Evolutionary conservation across 768 basidiomycete species (phyloP).

Genomic region (Russula sp.): DNA sequence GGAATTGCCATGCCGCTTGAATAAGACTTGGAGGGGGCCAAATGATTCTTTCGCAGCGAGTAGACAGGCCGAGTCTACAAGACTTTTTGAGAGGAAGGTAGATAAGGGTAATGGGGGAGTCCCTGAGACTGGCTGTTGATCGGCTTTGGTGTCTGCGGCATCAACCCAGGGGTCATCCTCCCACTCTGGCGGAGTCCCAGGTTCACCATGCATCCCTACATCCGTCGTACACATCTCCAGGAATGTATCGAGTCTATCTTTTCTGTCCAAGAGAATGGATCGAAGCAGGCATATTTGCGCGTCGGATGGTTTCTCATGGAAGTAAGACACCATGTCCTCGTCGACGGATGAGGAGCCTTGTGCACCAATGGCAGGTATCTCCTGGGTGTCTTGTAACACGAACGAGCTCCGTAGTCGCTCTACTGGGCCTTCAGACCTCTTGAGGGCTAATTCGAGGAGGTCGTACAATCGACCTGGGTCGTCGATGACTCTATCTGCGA

Average conservation of each 20-base stretch:
- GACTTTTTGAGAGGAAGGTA: constrained; percentile 54
- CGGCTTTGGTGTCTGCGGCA: constrained; percentile 30
- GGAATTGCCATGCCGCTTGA: constrained; percentile 46
- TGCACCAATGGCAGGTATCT: constrained; percentile 24
- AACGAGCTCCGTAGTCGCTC: constrained; percentile 30
- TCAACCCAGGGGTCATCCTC: constrained; percentile 78
- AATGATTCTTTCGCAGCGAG: constrained; percentile 62
- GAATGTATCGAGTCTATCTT: constrained; percentile 70
- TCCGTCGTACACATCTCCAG: constrained; percentile 46
- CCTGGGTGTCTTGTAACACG: constrained; percentile 14
- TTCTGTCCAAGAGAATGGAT: constrained; percentile 55
- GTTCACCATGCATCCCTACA: constrained; percentile 24
- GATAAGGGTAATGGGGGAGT: constrained; percentile 50
- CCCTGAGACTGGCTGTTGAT: constrained; percentile 20
- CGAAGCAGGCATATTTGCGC: constrained; percentile 63
- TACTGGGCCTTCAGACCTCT: constrained; percentile 48
- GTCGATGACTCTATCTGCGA: constrained; percentile 59
- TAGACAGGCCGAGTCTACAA: constrained; percentile 53
- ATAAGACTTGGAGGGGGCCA: constrained; percentile 50
- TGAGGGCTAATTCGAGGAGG: constrained; percentile 58
- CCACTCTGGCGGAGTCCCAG: constrained; percentile 48
- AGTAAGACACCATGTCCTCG: constrained; percentile 44
- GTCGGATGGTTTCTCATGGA: constrained; percentile 51
- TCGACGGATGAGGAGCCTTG: constrained; percentile 25
- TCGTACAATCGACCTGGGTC: constrained; percentile 48